Percentiles rank a stretch among this genome's conserved stretches.
These are phyloP conservation scores for Dactylellina cionopaga DNA, from an alignment of 2,329 filamentous ascomycete genomes.

Conservation along the genomic window DNA sequence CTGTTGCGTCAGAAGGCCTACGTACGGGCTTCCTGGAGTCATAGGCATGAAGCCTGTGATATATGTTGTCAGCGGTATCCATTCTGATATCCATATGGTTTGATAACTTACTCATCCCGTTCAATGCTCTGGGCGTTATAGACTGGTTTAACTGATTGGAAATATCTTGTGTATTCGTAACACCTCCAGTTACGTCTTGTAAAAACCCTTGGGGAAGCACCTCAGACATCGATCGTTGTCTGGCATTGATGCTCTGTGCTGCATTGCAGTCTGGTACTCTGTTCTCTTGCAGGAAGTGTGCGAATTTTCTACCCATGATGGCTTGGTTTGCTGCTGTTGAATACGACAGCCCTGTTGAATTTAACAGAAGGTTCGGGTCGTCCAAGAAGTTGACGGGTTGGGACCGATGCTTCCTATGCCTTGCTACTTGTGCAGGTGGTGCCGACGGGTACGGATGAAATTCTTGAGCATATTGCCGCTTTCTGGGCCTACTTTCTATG, in stretches of 20 bases:
- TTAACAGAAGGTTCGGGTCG: constrained; percentile 44
- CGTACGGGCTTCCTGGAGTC: constrained; percentile 43
- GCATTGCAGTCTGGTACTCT: constrained; percentile 48
- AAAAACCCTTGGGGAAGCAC: constrained; percentile 47
- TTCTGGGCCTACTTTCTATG: constrained; percentile 42
- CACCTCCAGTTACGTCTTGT: constrained; percentile 46
- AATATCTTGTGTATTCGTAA: constrained; percentile 48
- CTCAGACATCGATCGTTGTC: constrained; percentile 51
- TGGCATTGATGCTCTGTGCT: constrained; percentile 27
- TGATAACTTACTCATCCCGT: constrained; percentile 42
- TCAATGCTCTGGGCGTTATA: constrained; percentile 39
- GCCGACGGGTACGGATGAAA: constrained; percentile 42
- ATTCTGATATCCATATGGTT: not conserved
- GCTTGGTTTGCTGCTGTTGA: constrained; percentile 29
- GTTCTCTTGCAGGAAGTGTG: constrained; percentile 48
- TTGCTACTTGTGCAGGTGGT: constrained; percentile 36
- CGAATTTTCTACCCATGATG: constrained; percentile 49
- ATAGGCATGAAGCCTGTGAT: constrained; percentile 38
- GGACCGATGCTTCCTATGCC: constrained; percentile 47
- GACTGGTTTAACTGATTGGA: constrained; percentile 39
- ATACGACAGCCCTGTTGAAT: constrained; percentile 34
- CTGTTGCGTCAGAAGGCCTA: constrained; percentile 41
- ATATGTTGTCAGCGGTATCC: constrained; percentile 3
- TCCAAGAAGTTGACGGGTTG: constrained; percentile 50
- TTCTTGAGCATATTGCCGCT: constrained; percentile 44